Conservation (phyloP, 2,329 filamentous ascomycete species). For the Aspergillus luchuensis region DNA sequence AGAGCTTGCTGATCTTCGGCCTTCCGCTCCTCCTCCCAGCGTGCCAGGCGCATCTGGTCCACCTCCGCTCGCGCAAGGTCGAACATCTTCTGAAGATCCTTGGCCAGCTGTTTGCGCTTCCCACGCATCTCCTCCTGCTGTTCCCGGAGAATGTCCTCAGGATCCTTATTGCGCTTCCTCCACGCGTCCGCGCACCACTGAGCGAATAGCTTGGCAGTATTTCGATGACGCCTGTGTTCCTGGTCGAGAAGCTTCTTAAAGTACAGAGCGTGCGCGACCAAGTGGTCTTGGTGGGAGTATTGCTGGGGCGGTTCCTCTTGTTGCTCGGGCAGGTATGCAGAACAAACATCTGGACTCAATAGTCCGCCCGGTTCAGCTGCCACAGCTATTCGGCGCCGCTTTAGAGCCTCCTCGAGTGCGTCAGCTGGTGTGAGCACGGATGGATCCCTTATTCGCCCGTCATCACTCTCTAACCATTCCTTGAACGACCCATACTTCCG, state of each 20-base stretch:
- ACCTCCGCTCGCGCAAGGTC: constrained; percentile 61
- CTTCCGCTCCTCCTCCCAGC: constrained; percentile 61
- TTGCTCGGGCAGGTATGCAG: constrained; percentile 71
- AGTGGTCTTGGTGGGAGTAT: constrained; percentile 85
- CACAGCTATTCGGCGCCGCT: constrained; percentile 69
- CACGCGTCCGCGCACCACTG: constrained; percentile 50
- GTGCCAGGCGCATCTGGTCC: constrained; percentile 56
- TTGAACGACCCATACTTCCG: constrained; percentile 56
- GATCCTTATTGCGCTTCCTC: constrained; percentile 45
- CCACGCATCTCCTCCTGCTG: constrained; percentile 66
- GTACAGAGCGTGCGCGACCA: constrained; percentile 75
- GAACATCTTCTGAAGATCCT: constrained; percentile 64
- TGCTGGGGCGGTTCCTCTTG: constrained; percentile 74
- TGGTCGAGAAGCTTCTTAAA: constrained; percentile 78
- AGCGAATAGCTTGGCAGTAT: constrained; percentile 76
- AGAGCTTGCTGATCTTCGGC: constrained; percentile 55
- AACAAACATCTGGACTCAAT: constrained; percentile 70
- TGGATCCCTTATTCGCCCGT: constrained; percentile 47
- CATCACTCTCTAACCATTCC: constrained; percentile 65
- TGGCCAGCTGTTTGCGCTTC: constrained; percentile 72
- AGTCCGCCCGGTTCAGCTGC: constrained; percentile 75
- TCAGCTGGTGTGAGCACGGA: constrained; percentile 58
- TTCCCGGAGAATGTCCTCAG: constrained; percentile 80
- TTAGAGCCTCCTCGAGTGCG: constrained; percentile 67
- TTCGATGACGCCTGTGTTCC: constrained; percentile 76